These are phyloP conservation scores for Trametes cingulata DNA, from an alignment of 768 basidiomycete species.

Conservation along the genomic window DNA sequence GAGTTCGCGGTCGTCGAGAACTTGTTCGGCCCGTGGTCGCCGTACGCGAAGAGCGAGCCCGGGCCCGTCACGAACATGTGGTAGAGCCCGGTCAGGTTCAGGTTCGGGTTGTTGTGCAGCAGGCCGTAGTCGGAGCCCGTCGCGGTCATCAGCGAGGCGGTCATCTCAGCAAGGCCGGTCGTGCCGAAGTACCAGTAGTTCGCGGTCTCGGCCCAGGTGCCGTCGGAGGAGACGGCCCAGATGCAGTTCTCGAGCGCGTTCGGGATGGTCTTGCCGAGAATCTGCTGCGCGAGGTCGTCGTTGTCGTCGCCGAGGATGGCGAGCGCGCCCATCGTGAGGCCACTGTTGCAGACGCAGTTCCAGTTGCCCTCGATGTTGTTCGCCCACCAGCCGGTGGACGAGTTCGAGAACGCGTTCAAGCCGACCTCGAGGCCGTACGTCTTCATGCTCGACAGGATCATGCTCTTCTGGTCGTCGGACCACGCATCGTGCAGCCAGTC, in stretches of 20 bases:
- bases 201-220: constrained; percentile 93
- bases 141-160: constrained; percentile 77
- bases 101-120: constrained; percentile 64
- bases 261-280: constrained; percentile 68
- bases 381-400: constrained; percentile 71
- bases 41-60: constrained; percentile 80
- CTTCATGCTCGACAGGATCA: constrained; percentile 72
- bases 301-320: constrained; percentile 86
- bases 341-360: constrained; percentile 96
- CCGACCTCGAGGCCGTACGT: constrained; percentile 76
- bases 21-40: constrained; percentile 93
- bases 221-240: constrained; percentile 62
- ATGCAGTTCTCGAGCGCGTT: constrained; percentile 84
- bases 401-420: constrained; percentile 22
- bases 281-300: constrained; percentile 62
- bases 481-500: constrained; percentile 93
- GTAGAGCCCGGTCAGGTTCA: constrained; percentile 72
- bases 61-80: constrained; percentile 88
- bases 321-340: constrained; percentile 84
- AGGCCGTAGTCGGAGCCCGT: constrained; percentile 83
- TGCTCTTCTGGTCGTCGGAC: constrained; percentile 66
- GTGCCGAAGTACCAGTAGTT: constrained; percentile 97
- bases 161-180: constrained; percentile 87
- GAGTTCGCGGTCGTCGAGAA: constrained; percentile 90
- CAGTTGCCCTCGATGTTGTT: constrained; percentile 81